phyloP scores from a whole-genome alignment of 2,329 filamentous ascomycete species.

The Coniosporium tulheliwenetii region DNA sequence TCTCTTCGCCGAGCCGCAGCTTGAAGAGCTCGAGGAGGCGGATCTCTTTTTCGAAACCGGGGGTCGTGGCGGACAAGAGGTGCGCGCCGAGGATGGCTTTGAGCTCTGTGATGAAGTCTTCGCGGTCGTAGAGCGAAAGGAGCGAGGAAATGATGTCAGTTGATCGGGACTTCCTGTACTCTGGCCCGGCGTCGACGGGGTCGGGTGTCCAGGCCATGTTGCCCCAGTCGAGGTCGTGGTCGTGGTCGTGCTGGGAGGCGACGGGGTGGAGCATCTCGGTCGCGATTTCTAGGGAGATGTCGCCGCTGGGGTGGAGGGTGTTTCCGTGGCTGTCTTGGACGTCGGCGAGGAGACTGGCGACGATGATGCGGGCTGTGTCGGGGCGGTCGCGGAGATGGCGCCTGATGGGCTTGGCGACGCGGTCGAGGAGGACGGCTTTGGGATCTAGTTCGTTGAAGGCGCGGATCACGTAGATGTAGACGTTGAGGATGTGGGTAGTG shows the following conservation, averaged over 20 bases:
- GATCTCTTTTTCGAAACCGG: constrained; percentile 60
- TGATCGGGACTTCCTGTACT: constrained; percentile 77
- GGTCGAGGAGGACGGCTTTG: constrained; percentile 61
- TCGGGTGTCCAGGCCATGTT: constrained; percentile 91
- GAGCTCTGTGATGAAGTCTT: constrained; percentile 92
- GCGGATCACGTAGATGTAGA: constrained; percentile 66
- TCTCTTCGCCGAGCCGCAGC: constrained; percentile 68
- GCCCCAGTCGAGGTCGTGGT: constrained; percentile 67
- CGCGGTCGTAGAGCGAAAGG: constrained; percentile 73
- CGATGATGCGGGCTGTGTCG: constrained; percentile 64
- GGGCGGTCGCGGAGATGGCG: constrained; percentile 63
- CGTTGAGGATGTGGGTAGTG: constrained; percentile 58
- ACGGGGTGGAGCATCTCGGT: constrained; percentile 47
- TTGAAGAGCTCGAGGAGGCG: constrained; percentile 79
- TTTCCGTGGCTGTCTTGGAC: constrained; percentile 30
- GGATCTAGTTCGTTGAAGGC: constrained; percentile 62
- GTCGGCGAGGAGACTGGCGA: constrained; percentile 55
- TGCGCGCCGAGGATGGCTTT: constrained; percentile 79
- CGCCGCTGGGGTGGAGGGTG: constrained; percentile 20
- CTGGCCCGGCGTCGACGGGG: constrained; percentile 79
- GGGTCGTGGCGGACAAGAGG: constrained; percentile 46
- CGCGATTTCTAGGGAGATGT: constrained; percentile 51
- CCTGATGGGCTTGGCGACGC: constrained; percentile 57
- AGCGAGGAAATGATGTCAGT: constrained; percentile 87
- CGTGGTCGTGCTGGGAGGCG: constrained; percentile 35